Conservation (phyloP, 176 grass and related monocot species). For the Paspalum notatum region DNA sequence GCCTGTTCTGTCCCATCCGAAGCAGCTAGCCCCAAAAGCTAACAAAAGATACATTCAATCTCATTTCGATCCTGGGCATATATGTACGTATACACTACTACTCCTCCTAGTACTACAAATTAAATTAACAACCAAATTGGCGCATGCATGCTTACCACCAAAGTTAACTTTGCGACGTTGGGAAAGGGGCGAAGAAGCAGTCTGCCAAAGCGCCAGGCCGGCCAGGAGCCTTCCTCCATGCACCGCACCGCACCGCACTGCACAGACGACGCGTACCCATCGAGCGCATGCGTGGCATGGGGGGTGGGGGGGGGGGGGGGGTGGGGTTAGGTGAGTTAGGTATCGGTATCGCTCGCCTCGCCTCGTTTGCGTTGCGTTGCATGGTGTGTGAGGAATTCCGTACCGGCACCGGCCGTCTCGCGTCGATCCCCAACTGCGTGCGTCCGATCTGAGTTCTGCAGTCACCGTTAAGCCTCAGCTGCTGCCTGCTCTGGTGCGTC, state of each 20-base stretch:
- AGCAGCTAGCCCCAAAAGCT: conserved; percentile 23
- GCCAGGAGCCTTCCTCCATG: background rate
- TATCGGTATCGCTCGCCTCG: background rate
- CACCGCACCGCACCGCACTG: too few relatives aligned
- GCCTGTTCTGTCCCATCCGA: background rate
- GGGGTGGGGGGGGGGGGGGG: too few relatives aligned
- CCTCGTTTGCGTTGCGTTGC: background rate
- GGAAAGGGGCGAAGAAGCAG: conserved; percentile 20
- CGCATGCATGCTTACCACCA: conserved; percentile 18
- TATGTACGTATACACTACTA: too few relatives aligned
- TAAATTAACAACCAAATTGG: background rate
- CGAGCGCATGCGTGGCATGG: background rate
- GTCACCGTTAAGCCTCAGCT: background rate
- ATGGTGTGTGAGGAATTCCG: conserved; percentile 29
- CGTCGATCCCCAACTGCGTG: background rate
- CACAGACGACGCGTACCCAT: background rate
- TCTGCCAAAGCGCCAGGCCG: conserved; percentile 6
- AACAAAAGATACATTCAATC: too few relatives aligned
- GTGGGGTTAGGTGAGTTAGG: conserved; percentile 64
- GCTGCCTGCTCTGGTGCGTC: background rate
- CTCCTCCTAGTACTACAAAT: too few relatives aligned
- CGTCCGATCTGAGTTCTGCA: background rate
- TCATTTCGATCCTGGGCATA: too few relatives aligned
- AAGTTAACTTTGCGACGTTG: conserved; percentile 42
- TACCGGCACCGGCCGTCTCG: background rate